phyloP scores from a whole-genome alignment of 129 eudicot species.

The Gnaphalium uliginosum region DNA sequence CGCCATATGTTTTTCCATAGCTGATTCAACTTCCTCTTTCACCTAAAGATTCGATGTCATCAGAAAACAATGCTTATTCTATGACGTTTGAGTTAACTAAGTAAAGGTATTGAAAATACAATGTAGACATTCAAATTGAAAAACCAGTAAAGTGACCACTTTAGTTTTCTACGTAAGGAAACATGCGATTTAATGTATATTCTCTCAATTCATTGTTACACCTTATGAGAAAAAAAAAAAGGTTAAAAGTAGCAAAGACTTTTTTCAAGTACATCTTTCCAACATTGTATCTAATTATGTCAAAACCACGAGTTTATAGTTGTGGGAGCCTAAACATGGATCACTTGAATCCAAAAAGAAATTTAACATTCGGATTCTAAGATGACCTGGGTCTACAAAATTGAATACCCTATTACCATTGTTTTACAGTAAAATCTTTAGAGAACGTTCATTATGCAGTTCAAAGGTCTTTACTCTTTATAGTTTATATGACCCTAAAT shows the following conservation, averaged over 20 bases:
- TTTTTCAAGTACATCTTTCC: not conserved
- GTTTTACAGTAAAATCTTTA: no score
- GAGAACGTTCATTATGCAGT: no score
- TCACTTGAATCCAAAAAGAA: no score
- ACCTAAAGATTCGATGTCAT: constrained; percentile 54
- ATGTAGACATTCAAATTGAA: constrained; percentile 1
- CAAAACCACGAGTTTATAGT: constrained; percentile 2
- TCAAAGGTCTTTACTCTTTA: no score
- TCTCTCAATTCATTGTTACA: not conserved
- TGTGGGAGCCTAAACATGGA: constrained; percentile 3
- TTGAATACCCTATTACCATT: no score
- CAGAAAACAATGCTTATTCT: not conserved
- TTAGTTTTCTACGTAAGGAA: constrained; percentile 11
- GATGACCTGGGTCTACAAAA: no score
- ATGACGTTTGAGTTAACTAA: not conserved
- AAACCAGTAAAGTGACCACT: not conserved
- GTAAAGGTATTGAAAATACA: not conserved
- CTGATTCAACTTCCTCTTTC: constrained; percentile 86
- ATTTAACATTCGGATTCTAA: no score
- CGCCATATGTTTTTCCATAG: constrained; percentile 59
- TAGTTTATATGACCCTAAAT: no score
- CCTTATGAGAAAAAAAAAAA: not conserved
- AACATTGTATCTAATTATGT: constrained; percentile 15
- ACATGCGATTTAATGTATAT: not conserved
- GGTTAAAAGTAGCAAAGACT: not conserved